Evolutionary conservation across 1,139 yeast species (phyloP).

Genomic region (Yamadazyma triangularis): DNA sequence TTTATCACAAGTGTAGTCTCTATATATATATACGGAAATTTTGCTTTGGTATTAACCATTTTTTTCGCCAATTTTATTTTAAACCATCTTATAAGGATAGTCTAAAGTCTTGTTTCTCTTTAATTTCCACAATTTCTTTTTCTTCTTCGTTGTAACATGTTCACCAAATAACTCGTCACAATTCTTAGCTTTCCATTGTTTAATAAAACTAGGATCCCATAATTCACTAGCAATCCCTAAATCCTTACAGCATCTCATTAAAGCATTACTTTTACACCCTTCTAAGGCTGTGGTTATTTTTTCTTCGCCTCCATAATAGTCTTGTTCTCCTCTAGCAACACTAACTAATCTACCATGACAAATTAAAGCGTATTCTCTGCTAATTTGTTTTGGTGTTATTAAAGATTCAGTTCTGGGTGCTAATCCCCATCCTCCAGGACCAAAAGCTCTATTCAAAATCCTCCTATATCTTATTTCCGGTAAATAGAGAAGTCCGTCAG

Average conservation of each 20-base stretch:
- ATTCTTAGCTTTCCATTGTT: conserved; percentile 66
- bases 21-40: no score
- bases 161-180: conserved; percentile 88
- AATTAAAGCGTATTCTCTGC: conserved; percentile 85
- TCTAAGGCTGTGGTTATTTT: conserved; percentile 95
- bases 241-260: conserved; percentile 97
- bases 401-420: conserved; percentile 88
- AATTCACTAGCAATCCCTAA: conserved; percentile 93
- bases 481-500: conserved; percentile 85
- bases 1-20: no score
- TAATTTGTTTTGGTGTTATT: conserved; percentile 58
- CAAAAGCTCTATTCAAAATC: conserved; percentile 82
- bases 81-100: conserved; percentile 64
- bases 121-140: conserved; percentile 84
- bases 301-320: conserved; percentile 74
- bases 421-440: conserved; percentile 99
- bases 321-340: conserved; percentile 94
- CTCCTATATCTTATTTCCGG: conserved; percentile 96
- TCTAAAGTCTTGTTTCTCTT: conserved; percentile 75
- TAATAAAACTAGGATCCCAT: conserved; percentile 93
- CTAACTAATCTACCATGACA: conserved; percentile 87
- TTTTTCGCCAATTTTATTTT: neutral
- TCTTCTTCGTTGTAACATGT: conserved; percentile 74
- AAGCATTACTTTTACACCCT: conserved; percentile 94
- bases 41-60: no score